Evolutionary conservation across 768 basidiomycete species (phyloP), one percentile per base, ranked within the genome.

Genomic region (Fistulinella prunicolor): DNA sequence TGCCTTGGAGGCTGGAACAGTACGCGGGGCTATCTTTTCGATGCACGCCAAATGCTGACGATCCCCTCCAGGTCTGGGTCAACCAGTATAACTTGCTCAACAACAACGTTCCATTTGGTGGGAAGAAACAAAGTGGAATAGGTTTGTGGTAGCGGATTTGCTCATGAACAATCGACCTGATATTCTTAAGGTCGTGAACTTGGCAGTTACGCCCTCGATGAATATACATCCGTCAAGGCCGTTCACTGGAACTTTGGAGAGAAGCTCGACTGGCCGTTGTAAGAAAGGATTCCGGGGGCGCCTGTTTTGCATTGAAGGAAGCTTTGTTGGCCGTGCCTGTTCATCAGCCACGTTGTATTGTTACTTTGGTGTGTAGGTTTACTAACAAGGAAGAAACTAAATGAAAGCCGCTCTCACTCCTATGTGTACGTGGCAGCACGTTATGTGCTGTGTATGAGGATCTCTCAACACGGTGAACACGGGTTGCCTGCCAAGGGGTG

Each of bases 51-150:
- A 49, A 28, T 24, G 6, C 39, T 56, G 37, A 65, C 44, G 38
- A 19, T 44, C 22, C 28, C 19, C 19, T 45, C 21, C 28, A 89
- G 85, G 86, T 92, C 35, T 96, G 94, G 93, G 79, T 94, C 50
- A 97, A 97, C 67, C 85, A 91, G 61, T 94, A 93, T 70, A 88
- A 86, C 61, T 35, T 87, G 12, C 66, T 95, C 47, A 79, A 81
- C 69, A 90, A 89, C 65, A 91, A 94, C 50, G 85, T 93, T 38
- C 95, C 95, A 1, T 97, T 97, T 61, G 94, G 95, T 30, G 95
- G 94, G 20, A 95, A 89, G 74, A 95, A 94, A 70, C 86, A 90
- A 64, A 89, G 87, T 36, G 93, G 93, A 44, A 83, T 89, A 60
- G 86, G 89, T 87, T 56, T 49, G 57, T 44, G 8, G 0, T 30